These are phyloP conservation scores for cucumber (Cucumis sativus) DNA, from an alignment of 306 rosid genomes.

Conservation along the genomic window Cucumber_9930_V3 NC_026656.2:10956501-10957000, in stretches of 20 bases:
- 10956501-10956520: constrained; percentile 10
- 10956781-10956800: neutral
- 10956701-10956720: neutral
- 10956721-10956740: neutral
- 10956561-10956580: constrained; percentile 12
- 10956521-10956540: constrained; percentile 21
- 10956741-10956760: constrained; percentile 13
- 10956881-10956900: neutral
- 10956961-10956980: too few species aligned
- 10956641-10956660: neutral
- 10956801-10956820: neutral
- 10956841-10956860: constrained; percentile 2
- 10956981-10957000: too few species aligned
- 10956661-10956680: neutral
- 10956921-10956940: too few species aligned
- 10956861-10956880: neutral
- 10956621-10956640: constrained; percentile 31
- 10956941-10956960: too few species aligned
- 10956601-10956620: constrained; percentile 53
- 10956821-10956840: neutral
- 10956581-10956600: constrained; percentile 12
- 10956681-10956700: neutral
- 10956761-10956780: neutral
- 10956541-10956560: constrained; percentile 2
- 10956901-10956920: too few species aligned